These are phyloP conservation scores for Aegilops longissima DNA, from an alignment of 176 grass and related monocot species.

Conservation along the genomic window DNA sequence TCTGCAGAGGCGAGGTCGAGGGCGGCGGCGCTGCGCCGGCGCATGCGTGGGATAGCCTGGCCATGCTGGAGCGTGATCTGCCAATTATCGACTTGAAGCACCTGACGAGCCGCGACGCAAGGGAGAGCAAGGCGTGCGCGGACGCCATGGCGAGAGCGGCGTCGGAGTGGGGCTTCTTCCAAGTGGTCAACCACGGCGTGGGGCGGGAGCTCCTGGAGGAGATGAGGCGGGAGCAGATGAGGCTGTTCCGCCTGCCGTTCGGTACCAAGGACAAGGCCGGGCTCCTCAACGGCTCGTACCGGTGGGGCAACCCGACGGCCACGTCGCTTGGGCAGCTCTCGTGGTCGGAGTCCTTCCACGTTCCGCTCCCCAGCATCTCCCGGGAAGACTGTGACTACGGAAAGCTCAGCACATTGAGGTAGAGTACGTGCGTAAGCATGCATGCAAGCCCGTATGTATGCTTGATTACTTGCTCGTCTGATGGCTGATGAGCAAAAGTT, in stretches of 20 bases:
- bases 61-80: constrained; percentile 50
- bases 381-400: constrained; percentile 37
- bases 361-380: constrained; percentile 54
- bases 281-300: constrained; percentile 68
- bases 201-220: not conserved
- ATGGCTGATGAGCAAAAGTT: not conserved
- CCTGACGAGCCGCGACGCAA: constrained; percentile 22
- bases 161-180: constrained; percentile 38
- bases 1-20: constrained; percentile 10
- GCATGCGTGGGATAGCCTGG: not conserved
- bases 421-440: not conserved
- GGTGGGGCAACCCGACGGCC: constrained; percentile 72
- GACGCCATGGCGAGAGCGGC: constrained; percentile 51
- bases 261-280: constrained; percentile 45
- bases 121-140: constrained; percentile 31
- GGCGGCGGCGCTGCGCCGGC: constrained; percentile 14
- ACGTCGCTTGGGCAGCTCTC: constrained; percentile 63
- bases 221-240: constrained; percentile 51
- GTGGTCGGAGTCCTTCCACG: constrained; percentile 87
- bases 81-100: constrained; percentile 56
- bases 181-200: too few relatives aligned
- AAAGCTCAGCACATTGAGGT: constrained; percentile 63
- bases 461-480: not conserved
- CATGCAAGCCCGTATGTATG: not conserved
- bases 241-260: constrained; percentile 65